phyloP scores from a whole-genome alignment of 78 protist genomes.

The Tieghemostelium lacteum region DNA sequence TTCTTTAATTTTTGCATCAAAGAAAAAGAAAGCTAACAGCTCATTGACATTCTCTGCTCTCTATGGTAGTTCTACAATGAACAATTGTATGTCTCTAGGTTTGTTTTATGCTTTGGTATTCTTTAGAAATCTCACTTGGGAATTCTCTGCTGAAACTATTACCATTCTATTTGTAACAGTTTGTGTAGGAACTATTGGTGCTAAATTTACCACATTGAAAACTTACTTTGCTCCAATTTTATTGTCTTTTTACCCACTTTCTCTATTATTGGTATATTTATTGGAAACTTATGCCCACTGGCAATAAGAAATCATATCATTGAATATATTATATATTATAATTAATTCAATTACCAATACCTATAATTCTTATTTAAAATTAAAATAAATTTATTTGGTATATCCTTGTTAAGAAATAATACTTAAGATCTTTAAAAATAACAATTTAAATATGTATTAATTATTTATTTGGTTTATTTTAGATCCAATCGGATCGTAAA shows the following conservation, averaged over 20 bases:
- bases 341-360: too few relatives aligned
- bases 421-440: too few relatives aligned
- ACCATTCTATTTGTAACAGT: conserved; percentile 72
- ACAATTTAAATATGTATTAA: too few relatives aligned
- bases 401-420: too few relatives aligned
- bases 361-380: too few relatives aligned
- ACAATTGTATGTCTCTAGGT: conserved; percentile 89
- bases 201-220: conserved; percentile 30
- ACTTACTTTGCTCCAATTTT: conserved; percentile 28
- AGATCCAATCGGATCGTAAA: too few relatives aligned
- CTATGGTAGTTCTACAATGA: conserved; percentile 90
- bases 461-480: too few relatives aligned
- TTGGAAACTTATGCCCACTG: conserved; percentile 76
- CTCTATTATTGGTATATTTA: conserved; percentile 63
- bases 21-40: conserved; percentile 72
- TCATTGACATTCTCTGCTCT: conserved; percentile 79
- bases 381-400: too few relatives aligned
- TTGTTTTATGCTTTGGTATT: conserved; percentile 67
- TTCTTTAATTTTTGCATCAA: conserved; percentile 76
- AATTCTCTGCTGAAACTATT: conserved; percentile 85
- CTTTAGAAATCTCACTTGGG: conserved; percentile 84
- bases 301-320: conserved; percentile 55
- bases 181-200: conserved; percentile 42
- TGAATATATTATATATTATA: too few relatives aligned
- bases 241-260: conserved; percentile 71